A percentile compares a stretch with the other conserved stretches of the same genome.
phyloP scores from a whole-genome alignment of 768 basidiomycete species.

The Chiua virens region DNA sequence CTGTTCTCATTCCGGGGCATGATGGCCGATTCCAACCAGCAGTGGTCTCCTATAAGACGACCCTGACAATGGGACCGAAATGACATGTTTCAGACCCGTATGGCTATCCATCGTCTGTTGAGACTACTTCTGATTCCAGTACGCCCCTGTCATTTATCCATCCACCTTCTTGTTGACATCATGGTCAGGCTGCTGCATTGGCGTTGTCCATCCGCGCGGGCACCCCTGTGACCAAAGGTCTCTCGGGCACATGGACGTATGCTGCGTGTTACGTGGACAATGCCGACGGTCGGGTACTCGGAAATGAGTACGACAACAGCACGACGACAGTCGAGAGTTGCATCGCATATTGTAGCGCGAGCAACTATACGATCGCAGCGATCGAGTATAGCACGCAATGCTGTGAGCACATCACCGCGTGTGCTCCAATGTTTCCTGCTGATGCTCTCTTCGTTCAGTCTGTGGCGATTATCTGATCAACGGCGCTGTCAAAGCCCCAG shows the following conservation, averaged over 20 bases:
- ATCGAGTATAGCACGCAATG: slow-evolving; percentile 59
- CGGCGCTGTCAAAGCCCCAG: slow-evolving; percentile 52
- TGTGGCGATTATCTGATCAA: slow-evolving; percentile 68
- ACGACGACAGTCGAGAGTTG: slow-evolving; percentile 62
- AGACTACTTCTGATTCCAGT: no score
- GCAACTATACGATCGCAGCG: slow-evolving; percentile 66
- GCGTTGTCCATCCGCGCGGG: slow-evolving; percentile 10
- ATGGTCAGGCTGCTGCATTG: no score
- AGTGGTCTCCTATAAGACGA: no score
- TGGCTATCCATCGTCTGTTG: no score
- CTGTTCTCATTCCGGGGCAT: no score
- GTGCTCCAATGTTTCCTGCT: neutral
- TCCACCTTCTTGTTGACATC: no score
- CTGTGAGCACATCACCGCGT: slow-evolving; percentile 34
- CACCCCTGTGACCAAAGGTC: slow-evolving; percentile 7
- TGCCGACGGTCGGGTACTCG: slow-evolving; percentile 61
- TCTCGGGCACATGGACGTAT: slow-evolving; percentile 53
- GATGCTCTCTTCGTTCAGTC: slow-evolving; percentile 38
- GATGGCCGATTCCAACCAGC: no score
- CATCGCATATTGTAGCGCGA: slow-evolving; percentile 51
- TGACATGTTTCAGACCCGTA: no score
- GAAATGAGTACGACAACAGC: slow-evolving; percentile 38
- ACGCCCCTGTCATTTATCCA: no score
- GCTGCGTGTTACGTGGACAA: slow-evolving; percentile 73
- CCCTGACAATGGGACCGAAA: no score